These are phyloP conservation scores for Umbellularia californica DNA, from an alignment of 164 flowering plant species.

Conservation along the genomic window DNA sequence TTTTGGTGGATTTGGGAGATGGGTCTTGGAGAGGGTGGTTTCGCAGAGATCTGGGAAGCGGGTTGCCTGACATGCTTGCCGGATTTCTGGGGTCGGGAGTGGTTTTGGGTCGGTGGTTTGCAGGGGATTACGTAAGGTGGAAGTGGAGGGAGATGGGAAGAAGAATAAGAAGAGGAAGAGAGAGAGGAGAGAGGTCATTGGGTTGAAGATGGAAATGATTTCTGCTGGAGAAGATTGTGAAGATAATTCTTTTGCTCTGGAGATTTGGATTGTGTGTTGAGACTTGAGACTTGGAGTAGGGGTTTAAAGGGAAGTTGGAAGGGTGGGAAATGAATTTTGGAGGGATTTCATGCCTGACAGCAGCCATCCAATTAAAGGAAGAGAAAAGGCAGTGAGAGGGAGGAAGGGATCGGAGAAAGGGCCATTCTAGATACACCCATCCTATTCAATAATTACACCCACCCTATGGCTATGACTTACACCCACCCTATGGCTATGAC, in stretches of 20 bases:
- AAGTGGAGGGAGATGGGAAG: slow-evolving; percentile 4
- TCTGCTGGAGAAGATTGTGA: not conserved
- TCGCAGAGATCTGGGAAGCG: slow-evolving; percentile 49
- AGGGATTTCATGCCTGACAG: too few relatives aligned
- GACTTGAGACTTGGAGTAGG: too few relatives aligned
- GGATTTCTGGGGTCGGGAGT: slow-evolving; percentile 14
- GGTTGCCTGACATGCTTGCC: slow-evolving; percentile 67
- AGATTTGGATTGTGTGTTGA: too few relatives aligned
- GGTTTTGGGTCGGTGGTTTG: not conserved
- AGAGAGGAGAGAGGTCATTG: slow-evolving; percentile 33
- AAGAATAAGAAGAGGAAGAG: slow-evolving; percentile 13
- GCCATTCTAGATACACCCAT: too few relatives aligned
- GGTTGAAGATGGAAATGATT: slow-evolving; percentile 12
- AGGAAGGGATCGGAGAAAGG: too few relatives aligned
- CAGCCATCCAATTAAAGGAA: too few relatives aligned
- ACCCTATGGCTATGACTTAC: too few relatives aligned
- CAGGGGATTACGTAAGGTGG: not conserved
- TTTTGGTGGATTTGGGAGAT: slow-evolving; percentile 30
- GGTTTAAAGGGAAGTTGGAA: too few relatives aligned
- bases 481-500: too few relatives aligned
- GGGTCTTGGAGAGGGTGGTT: slow-evolving; percentile 22
- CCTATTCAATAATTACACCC: too few relatives aligned
- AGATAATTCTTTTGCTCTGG: too few relatives aligned
- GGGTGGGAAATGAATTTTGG: too few relatives aligned
- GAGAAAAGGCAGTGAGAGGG: not conserved